phyloP scores from a whole-genome alignment of 306 rosid genomes.

The Delonix regia region DNA sequence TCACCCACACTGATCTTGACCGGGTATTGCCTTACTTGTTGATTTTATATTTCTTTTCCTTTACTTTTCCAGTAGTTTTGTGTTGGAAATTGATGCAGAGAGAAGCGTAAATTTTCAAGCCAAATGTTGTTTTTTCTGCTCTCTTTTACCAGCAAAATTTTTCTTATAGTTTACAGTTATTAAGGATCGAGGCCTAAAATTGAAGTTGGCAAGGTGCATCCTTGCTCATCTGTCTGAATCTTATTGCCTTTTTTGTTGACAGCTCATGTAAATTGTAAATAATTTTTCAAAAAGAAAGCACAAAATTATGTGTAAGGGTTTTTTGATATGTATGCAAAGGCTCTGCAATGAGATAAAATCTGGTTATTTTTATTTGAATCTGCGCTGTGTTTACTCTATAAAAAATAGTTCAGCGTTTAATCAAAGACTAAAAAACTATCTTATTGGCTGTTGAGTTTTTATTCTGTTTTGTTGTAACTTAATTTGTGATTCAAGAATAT shows the following conservation, averaged over 20 bases:
- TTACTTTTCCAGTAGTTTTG: background rate
- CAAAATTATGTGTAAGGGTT: background rate
- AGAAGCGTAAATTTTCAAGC: background rate
- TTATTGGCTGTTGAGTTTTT: background rate
- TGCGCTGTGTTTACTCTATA: background rate
- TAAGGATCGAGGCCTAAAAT: background rate
- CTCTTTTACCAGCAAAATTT: background rate
- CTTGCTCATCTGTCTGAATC: background rate
- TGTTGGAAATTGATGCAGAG: slow-evolving; percentile 7
- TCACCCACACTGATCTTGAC: slow-evolving; percentile 94
- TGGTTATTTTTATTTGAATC: background rate
- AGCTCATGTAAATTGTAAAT: background rate
- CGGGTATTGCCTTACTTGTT: slow-evolving; percentile 48
- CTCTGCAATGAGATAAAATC: background rate
- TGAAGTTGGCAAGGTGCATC: background rate
- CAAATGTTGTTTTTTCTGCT: background rate
- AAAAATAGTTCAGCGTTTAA: background rate
- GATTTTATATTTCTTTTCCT: background rate
- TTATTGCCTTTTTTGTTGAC: background rate
- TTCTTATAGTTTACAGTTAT: background rate
- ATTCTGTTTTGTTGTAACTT: background rate
- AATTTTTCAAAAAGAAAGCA: background rate
- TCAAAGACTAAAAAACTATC: background rate
- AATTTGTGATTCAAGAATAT: background rate
- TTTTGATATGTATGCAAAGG: background rate